Evolutionary conservation across 768 basidiomycete species (phyloP).

Genomic region (Termitomyces heimii): DNA sequence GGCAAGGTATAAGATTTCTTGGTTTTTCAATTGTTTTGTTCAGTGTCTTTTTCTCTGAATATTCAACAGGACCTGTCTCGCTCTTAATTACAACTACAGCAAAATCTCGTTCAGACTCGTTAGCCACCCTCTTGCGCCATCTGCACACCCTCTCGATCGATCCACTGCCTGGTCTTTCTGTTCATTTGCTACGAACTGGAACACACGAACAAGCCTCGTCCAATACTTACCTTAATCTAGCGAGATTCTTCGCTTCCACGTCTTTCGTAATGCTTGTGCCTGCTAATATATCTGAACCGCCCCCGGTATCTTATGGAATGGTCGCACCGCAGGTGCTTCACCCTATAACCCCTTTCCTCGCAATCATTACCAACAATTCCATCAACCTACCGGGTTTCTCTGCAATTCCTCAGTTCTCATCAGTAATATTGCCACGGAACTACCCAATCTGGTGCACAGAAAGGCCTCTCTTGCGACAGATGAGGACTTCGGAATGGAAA

Average conservation of each 20-base stretch:
- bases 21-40: neutral
- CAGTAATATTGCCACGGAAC: conserved; percentile 37
- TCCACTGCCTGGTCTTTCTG: conserved; percentile 23
- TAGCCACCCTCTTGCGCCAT: conserved; percentile 20
- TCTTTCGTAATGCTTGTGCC: conserved; percentile 47
- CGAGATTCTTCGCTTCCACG: conserved; percentile 51
- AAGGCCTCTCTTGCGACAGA: conserved; percentile 38
- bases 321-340: conserved; percentile 4
- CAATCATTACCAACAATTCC: conserved; percentile 19
- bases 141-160: conserved; percentile 18
- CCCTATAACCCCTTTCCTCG: conserved; percentile 11
- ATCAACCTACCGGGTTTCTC: conserved; percentile 22
- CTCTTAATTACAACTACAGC: conserved; percentile 36
- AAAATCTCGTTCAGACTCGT: conserved; percentile 16
- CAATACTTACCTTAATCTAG: conserved; percentile 57
- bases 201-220: conserved; percentile 30
- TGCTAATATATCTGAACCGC: conserved; percentile 26
- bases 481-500: conserved; percentile 50
- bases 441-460: conserved; percentile 59
- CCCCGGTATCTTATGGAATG: conserved; percentile 12
- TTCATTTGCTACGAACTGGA: conserved; percentile 44
- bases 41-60: neutral
- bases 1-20: conserved; percentile 32
- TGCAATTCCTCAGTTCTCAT: conserved; percentile 35
- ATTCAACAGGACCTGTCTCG: conserved; percentile 38